Base-by-base conservation (phyloP, 129 eudicot species). In the Scalesia atractyloides region DNA sequence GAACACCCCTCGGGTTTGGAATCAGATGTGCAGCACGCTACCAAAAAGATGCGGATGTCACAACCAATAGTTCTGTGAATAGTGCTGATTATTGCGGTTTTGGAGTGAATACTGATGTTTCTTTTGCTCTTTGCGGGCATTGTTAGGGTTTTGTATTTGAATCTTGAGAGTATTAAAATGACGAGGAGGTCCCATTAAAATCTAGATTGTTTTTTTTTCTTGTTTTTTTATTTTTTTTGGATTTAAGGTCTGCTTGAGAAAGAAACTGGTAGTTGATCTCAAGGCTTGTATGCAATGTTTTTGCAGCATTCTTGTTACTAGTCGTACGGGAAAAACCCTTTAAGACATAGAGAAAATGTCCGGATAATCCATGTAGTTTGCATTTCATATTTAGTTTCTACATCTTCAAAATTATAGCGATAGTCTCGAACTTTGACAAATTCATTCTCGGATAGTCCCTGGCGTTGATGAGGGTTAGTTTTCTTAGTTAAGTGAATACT, bases 21-120 rank as follows among this genome's bases (percentile, higher is more conserved):
- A 68, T n/a, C 76, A 17, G 73, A 73, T 53, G 73, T 24, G 69
- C 74, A 49, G n/a, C 78, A 48, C 47, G 69, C 74, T 43, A 22
- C 70, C 17, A 84, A 85, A 74, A 89, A 65, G 79, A 73, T 73
- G 76, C 80, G 85, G 50, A 68, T 82, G 73, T 34, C 80, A 48
- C 57, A 71, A 48, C 13, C 76, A 16, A 37, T 39, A 19, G 56
- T 14, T 65, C 9, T 76, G 81, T 78, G 77, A 78, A 78, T 71
- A 78, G 50, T 53, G 50, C 44, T 68, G 69, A 59, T 59, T 46
- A 34, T n/a, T 51, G 39, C 12, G 13, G 59, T 68, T 64, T 14
- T 2, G 68, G 76, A 72, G 33, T 72, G 67, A 43, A 65, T 41
- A 11, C 52, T 44, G 20, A 65, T 65, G 16, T 43, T 17, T 5